Evolutionary conservation across 2,329 filamentous ascomycete species (phyloP).

Genomic region (Cladosporium sp.): DNA sequence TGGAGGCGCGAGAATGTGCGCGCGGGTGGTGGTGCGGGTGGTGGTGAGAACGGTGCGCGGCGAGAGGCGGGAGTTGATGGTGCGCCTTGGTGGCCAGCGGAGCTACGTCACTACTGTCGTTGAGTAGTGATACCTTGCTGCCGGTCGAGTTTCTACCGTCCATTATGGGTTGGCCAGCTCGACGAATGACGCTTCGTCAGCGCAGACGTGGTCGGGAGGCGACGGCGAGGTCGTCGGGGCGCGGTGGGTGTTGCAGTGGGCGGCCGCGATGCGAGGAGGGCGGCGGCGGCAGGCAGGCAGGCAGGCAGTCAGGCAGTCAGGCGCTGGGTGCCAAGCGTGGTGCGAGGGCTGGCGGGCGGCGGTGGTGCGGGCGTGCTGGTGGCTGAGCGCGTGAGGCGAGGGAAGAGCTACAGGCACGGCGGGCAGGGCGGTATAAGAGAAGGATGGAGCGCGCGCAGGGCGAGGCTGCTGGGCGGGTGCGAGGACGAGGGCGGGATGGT

Average conservation of each 20-base stretch:
- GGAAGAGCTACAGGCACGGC: background rate
- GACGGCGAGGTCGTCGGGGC: background rate
- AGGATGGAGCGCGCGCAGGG: background rate
- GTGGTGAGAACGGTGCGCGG: conserved; percentile 11
- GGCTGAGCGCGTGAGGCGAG: conserved; percentile 3
- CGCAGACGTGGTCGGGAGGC: background rate
- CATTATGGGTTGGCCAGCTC: conserved; percentile 35
- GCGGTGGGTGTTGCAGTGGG: background rate
- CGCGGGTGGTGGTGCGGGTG: conserved; percentile 16
- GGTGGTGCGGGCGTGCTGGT: background rate
- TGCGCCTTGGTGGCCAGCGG: conserved; percentile 14
- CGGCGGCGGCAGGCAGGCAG: background rate
- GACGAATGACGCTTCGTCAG: conserved; percentile 11
- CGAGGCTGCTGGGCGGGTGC: conserved; percentile 3
- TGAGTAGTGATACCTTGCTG: conserved; percentile 46
- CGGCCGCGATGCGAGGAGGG: background rate
- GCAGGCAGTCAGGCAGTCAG: background rate
- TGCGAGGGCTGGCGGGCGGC: conserved; percentile 1
- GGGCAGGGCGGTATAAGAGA: background rate
- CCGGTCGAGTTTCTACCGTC: conserved; percentile 47
- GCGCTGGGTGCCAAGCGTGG: background rate
- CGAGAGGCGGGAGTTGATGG: conserved; percentile 12
- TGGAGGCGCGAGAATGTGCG: conserved; percentile 34
- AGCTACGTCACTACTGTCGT: conserved; percentile 35
- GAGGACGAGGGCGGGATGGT: conserved; percentile 3